Evolutionary conservation across 2,329 filamentous ascomycete species (phyloP).

Genomic region (Colletotrichum sp.): DNA sequence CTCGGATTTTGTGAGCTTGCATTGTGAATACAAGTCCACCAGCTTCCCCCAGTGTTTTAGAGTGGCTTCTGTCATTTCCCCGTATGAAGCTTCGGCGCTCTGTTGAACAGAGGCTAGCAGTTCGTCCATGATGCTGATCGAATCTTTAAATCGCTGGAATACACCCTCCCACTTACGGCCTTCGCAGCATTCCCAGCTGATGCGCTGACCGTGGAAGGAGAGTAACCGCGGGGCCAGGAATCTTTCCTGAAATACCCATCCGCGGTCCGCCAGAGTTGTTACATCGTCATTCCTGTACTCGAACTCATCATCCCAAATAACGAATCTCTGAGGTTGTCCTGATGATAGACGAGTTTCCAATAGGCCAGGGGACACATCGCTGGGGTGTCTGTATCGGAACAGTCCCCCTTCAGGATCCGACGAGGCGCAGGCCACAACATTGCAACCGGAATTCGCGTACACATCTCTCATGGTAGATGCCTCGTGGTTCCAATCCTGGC

Average conservation of each 20-base stretch:
- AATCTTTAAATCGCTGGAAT: rapidly evolving
- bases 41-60: not conserved
- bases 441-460: not conserved
- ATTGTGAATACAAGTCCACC: not conserved
- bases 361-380: not conserved
- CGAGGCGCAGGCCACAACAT: not conserved
- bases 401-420: not conserved
- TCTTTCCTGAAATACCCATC: not conserved
- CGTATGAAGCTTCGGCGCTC: not conserved
- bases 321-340: not conserved
- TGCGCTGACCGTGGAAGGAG: not conserved
- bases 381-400: not conserved
- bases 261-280: not conserved
- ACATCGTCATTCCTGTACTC: rapidly evolving
- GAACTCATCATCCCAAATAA: not conserved
- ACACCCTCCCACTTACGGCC: not conserved
- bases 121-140: not conserved
- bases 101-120: not conserved
- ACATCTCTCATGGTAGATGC: not conserved
- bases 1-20: not conserved
- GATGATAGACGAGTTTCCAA: not conserved
- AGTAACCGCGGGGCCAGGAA: not conserved
- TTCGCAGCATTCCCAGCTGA: not conserved
- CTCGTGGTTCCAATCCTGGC: not conserved
- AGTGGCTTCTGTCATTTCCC: not conserved